A percentile compares a stretch with the other conserved stretches of the same genome.
phyloP scores from a whole-genome alignment of 352 stramenopile species.

The Phytophthora syringae region DNA sequence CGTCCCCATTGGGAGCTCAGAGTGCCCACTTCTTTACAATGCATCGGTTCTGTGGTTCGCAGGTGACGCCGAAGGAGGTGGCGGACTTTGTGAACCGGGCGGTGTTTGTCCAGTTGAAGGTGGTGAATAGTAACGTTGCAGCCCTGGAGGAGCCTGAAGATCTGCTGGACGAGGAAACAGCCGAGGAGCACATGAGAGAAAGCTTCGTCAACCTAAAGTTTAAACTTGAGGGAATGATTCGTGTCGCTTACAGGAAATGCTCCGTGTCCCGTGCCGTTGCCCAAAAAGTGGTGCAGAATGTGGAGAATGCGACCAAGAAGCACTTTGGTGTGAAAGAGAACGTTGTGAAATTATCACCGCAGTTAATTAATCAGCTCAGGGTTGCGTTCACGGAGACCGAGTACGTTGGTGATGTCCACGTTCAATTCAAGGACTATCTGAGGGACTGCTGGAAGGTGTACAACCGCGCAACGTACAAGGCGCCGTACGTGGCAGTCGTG shows the following conservation, averaged over 20 bases:
- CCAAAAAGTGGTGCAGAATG: neutral
- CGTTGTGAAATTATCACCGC: neutral
- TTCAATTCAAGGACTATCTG: neutral
- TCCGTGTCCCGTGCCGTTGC: neutral
- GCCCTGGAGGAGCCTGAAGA: neutral
- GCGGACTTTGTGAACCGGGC: neutral
- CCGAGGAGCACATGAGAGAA: neutral
- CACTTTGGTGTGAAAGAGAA: neutral
- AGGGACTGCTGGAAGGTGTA: neutral
- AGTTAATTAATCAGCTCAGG: too few relatives aligned
- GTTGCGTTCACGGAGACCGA: neutral
- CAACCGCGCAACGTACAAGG: neutral
- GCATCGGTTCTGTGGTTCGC: too few relatives aligned
- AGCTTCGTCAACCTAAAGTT: too few relatives aligned
- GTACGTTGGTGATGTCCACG: neutral
- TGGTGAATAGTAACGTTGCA: neutral
- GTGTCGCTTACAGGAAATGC: neutral
- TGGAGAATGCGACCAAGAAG: neutral
- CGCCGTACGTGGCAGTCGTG: constrained; percentile 2
- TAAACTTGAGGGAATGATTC: too few relatives aligned
- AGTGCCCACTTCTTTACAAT: too few relatives aligned
- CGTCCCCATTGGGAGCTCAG: too few relatives aligned
- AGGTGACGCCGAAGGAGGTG: neutral
- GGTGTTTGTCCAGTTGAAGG: neutral
- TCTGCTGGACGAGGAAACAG: neutral